These are phyloP conservation scores for Penstemon eatonii DNA, from an alignment of 257 asterid species.

Conservation along the genomic window DNA sequence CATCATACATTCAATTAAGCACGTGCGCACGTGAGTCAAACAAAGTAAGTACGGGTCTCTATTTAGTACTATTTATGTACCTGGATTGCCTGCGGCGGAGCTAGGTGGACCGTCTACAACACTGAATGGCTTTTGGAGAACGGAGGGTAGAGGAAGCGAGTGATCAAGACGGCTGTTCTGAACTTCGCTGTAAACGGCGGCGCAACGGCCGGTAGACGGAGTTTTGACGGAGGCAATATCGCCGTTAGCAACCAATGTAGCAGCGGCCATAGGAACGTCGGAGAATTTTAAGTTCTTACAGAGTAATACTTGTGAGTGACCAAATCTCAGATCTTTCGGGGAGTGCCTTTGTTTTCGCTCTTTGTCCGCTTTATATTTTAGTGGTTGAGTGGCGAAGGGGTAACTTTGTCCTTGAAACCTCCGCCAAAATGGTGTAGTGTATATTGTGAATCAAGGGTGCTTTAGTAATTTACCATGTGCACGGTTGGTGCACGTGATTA, in stretches of 20 bases:
- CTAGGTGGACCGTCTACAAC: constrained; percentile 70
- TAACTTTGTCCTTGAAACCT: constrained; percentile 33
- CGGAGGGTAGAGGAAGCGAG: constrained; percentile 69
- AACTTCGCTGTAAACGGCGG: constrained; percentile 68
- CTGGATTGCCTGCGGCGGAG: constrained; percentile 79
- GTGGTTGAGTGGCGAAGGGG: constrained; percentile 23
- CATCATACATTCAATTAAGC: not conserved
- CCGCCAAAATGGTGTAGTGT: constrained; percentile 20
- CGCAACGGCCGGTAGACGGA: constrained; percentile 41
- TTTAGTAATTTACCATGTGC: constrained; percentile 16
- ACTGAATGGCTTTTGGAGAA: constrained; percentile 48
- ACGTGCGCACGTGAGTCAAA: not conserved
- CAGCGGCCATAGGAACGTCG: constrained; percentile 33
- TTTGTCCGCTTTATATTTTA: not conserved
- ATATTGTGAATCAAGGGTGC: constrained; percentile 11
- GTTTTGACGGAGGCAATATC: constrained; percentile 31
- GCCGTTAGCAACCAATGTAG: constrained; percentile 40
- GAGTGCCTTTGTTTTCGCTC: constrained; percentile 25
- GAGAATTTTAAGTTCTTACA: constrained; percentile 22
- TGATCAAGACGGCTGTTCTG: constrained; percentile 74
- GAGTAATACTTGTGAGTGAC: constrained; percentile 7
- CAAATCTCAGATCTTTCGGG: constrained; percentile 28
- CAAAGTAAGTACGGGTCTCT: not conserved
- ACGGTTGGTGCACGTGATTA: constrained; percentile 10
- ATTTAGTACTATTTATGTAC: constrained; percentile 21